phyloP scores from a whole-genome alignment of 352 stramenopile genomes.

The Phytophthora sp. region DNA sequence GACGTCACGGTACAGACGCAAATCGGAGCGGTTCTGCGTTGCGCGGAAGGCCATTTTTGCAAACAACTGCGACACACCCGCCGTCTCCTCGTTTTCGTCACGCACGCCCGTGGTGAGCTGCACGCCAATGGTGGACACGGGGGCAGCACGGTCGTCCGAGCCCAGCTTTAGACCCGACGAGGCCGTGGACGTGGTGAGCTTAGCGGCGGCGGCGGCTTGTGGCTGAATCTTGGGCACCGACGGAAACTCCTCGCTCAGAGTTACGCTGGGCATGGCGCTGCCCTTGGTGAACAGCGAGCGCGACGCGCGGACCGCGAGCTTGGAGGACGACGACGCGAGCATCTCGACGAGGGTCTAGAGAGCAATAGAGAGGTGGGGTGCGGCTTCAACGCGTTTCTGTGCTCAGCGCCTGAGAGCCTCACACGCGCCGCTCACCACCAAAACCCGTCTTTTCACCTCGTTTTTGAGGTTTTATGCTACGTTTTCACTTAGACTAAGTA shows the following conservation, averaged over 20 bases:
- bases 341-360: conserved; percentile 24
- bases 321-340: conserved; percentile 43
- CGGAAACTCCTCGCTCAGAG: conserved; percentile 72
- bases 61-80: conserved; percentile 81
- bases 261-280: conserved; percentile 60
- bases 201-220: conserved; percentile 28
- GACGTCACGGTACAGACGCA: conserved; percentile 84
- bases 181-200: conserved; percentile 48
- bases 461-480: neutral
- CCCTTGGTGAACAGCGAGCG: conserved; percentile 76
- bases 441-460: no score
- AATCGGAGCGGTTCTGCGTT: conserved; percentile 73
- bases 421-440: conserved; percentile 11
- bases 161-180: conserved; percentile 65
- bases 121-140: conserved; percentile 71
- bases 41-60: conserved; percentile 87
- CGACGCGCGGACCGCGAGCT: conserved; percentile 37
- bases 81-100: conserved; percentile 71
- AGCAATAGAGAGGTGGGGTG: conserved; percentile 9
- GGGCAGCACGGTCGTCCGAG: conserved; percentile 53
- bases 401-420: conserved; percentile 31
- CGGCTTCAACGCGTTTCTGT: conserved; percentile 22
- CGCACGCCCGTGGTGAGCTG: conserved; percentile 66
- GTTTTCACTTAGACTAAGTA: neutral
- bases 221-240: conserved; percentile 48